Evolutionary conservation across 208 protist species (phyloP).

Genomic region (Leishmania lainsoni): DNA sequence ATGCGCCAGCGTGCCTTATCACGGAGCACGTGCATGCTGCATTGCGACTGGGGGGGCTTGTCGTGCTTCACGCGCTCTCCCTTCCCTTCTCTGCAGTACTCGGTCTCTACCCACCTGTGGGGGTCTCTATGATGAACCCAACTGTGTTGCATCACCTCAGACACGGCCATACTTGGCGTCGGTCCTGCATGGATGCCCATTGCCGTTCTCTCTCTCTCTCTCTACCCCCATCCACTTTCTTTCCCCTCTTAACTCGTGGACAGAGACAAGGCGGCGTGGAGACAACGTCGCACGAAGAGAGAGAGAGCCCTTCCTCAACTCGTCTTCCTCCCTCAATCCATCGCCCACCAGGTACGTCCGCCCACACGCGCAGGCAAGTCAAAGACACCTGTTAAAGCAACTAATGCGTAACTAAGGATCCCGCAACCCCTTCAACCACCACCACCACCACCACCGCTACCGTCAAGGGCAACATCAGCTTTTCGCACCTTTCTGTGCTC

Average conservation of each 20-base stretch:
- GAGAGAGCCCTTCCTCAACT: neutral
- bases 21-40: neutral
- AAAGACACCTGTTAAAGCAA: too few relatives aligned
- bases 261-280: too few relatives aligned
- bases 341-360: neutral
- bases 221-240: too few relatives aligned
- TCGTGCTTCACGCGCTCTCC: neutral
- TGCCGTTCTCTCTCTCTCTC: neutral
- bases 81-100: neutral
- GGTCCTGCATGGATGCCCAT: neutral
- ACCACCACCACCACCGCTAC: too few relatives aligned
- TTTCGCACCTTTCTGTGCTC: too few relatives aligned
- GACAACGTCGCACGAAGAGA: neutral
- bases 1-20: neutral
- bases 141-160: neutral
- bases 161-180: neutral
- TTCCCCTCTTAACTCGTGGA: too few relatives aligned
- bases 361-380: neutral
- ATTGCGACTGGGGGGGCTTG: neutral
- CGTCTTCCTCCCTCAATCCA: neutral
- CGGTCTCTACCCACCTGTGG: neutral
- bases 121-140: neutral
- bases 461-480: too few relatives aligned
- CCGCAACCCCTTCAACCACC: too few relatives aligned
- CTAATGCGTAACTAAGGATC: too few relatives aligned